Evolutionary conservation across 805 yeast genomes (phyloP), one percentile per base, ranked within the genome.

Genomic region (Myxozyma vanderwaltii): DNA sequence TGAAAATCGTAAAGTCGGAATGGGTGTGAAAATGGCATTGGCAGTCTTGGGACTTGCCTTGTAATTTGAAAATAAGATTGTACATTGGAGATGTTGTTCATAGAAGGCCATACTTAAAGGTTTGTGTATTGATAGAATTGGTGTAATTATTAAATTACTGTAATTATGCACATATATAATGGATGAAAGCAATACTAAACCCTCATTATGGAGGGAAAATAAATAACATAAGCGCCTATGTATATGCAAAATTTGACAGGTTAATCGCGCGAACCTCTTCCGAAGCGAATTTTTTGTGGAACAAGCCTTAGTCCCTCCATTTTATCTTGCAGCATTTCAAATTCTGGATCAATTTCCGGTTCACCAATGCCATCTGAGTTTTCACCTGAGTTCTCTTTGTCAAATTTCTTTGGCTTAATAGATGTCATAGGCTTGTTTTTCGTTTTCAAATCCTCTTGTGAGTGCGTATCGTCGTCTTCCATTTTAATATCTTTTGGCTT

Each of bases 1-100:
- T 5, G 82, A 82, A 51, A 86, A 85, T 46, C 79, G 95, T 67
- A 74, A 80, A 45, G 82, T 88, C 44, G 78, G 86, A 48, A 74
- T 75, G 49, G 84, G 86, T 17, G 91, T 88, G 17, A 83, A 81
- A 56, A 65, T 86, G 47, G 90, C 91, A 23, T 46, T 61, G 39
- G 48, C 63, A 15, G 48, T 61, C 23, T 21, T 55, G 49, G 54
- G 58, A 23, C 44, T 38, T 17, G 38, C 48, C 3, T 44, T 54
- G 58, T 54, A 53, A 23, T 21, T 21, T 38, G 24, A n/a, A n/a
- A n/a, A n/a, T n/a, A n/a, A n/a, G n/a, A n/a, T n/a, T n/a, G n/a
- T n/a, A n/a, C n/a, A n/a, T n/a, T n/a, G n/a, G n/a, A n/a, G n/a
- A n/a, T n/a, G n/a, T n/a, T n/a, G n/a, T n/a, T n/a, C n/a, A n/a